These are phyloP conservation scores for Tuber microsphaerosporum DNA, from an alignment of 495 filamentous ascomycete genomes.

Conservation along the genomic window DNA sequence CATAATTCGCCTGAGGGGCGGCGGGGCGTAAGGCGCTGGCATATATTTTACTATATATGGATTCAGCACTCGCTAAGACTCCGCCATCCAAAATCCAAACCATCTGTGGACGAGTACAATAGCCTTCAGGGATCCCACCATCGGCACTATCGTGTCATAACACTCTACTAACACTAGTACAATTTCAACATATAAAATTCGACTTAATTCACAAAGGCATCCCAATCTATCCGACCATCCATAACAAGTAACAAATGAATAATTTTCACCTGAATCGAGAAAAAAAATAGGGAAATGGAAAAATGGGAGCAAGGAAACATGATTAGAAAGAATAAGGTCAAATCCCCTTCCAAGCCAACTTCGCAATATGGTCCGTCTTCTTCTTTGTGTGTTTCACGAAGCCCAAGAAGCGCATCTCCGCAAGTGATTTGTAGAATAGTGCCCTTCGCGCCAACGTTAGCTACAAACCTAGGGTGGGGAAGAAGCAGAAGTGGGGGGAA, in stretches of 20 bases:
- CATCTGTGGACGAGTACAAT: not conserved
- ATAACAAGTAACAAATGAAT: not conserved
- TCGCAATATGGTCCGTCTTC: constrained; percentile 84
- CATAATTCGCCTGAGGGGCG: not conserved
- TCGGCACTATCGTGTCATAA: not conserved
- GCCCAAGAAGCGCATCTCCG: constrained; percentile 76
- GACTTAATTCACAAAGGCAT: not conserved
- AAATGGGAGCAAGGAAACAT: not conserved
- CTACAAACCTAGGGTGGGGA: not conserved
- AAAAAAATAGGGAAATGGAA: not conserved
- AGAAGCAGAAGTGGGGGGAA: not conserved
- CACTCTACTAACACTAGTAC: not conserved
- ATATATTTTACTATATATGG: not conserved
- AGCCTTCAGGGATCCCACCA: not conserved
- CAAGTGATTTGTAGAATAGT: constrained; percentile 72
- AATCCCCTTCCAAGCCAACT: constrained; percentile 64
- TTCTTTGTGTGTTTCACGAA: constrained; percentile 84
- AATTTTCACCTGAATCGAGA: not conserved
- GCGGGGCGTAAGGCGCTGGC: not conserved
- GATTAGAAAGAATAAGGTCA: constrained; percentile 33
- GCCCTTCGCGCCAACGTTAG: constrained; percentile 52
- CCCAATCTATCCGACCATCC: not conserved
- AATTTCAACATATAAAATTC: not conserved
- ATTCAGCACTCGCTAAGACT: not conserved
- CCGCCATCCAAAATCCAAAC: too few relatives aligned